Base-by-base conservation (phyloP, 768 basidiomycete species). In the Termitomyces sp. region DNA sequence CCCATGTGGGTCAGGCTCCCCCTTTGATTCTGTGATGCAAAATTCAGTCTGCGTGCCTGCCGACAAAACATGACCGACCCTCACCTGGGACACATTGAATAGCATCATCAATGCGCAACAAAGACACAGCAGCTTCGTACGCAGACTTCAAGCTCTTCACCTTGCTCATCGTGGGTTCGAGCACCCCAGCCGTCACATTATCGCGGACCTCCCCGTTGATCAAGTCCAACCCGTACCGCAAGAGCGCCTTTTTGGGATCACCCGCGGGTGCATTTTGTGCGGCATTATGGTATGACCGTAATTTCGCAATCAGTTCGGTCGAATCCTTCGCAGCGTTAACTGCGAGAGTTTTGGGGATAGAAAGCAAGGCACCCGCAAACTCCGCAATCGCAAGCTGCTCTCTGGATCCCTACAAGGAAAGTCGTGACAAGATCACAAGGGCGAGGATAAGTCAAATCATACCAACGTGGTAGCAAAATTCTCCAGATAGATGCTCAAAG, bases 301-400 rank as follows among this genome's bases (percentile, higher is more conserved):
- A 78, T 73, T 98, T 98, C 21, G 97, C 95, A 39, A 99, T 94
- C 19, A 99, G 84, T 55, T 98, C 93, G 1, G 96, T 98, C 37
- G 95, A 94, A 69, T 99, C 97, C 67, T 98, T 98, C 40, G 97
- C 97, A 41, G 97, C 97, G 69, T 99, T 99, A 52, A 98, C 91
- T 3, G 97, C 88, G 34, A 99, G 86, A 19, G 89, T 94, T 75
- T 98, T 98, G 45, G 97, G 97, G 64, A 99, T 99, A 16, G 94
- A 83, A 41, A 99, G 78, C 55, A 99, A 79, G 12, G 97, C 90
- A 59, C 80, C 78, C 21, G 97, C 97, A 69, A 99, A 99, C 70
- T 99, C 97, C n/a, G 95, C 97, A 66, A 99, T 98, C 19, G 97
- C 97, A 52, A 99, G 79, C 70, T 99, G 97, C 73, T 99, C 97